Percentiles rank a stretch among this genome's conserved stretches.
Conservation (phyloP, 1,284 basidiomycete genomes). For the Moesziomyces aphidis region DNA sequence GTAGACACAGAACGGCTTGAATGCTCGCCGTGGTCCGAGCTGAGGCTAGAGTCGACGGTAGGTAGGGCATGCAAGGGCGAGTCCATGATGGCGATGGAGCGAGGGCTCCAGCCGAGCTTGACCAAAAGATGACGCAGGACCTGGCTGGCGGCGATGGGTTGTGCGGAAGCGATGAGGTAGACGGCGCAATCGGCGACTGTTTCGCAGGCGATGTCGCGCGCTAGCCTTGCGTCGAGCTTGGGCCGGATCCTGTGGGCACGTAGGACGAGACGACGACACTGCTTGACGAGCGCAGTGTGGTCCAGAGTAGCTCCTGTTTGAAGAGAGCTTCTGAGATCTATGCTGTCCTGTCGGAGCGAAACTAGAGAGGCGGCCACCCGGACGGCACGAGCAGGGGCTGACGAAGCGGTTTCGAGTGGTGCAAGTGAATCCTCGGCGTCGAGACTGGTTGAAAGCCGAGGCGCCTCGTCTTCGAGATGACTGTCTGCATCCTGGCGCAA, state of each 20-base stretch:
- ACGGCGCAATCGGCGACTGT: constrained; percentile 22
- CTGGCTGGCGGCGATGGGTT: constrained; percentile 15
- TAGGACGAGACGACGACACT: constrained; percentile 23
- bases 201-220: constrained; percentile 15
- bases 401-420: not conserved
- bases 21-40: not conserved
- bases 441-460: not conserved
- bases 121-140: constrained; percentile 25
- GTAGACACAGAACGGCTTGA: not conserved
- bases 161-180: constrained; percentile 14
- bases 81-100: not conserved
- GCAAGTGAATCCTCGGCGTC: not conserved
- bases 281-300: constrained; percentile 3
- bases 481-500: constrained; percentile 17
- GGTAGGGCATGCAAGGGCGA: not conserved
- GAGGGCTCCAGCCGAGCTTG: constrained; percentile 30
- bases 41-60: not conserved
- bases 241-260: constrained; percentile 8
- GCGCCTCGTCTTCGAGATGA: constrained; percentile 15
- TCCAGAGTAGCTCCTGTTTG: constrained; percentile 2
- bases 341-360: constrained; percentile 12
- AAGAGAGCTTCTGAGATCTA: constrained; percentile 9
- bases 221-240: constrained; percentile 5
- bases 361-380: not conserved
- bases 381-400: constrained; percentile 1